Base-by-base conservation (phyloP, 495 filamentous ascomycete species). In the Penicillium turbatum region DNA sequence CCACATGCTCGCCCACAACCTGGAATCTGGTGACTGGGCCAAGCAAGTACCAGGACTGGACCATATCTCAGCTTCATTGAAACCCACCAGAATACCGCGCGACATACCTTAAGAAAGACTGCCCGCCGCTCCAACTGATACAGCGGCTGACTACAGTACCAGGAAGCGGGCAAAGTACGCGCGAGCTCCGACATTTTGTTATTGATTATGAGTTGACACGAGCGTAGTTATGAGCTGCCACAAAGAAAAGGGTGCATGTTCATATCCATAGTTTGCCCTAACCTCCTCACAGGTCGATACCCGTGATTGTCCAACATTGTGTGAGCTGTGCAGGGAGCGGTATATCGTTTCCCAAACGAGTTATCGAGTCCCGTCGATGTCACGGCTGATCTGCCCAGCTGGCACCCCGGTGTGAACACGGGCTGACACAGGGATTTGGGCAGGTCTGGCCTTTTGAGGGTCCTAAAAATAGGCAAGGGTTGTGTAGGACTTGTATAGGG, bases 31-130 rank as follows among this genome's bases (percentile, higher is more conserved):
- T 82, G 15, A 83, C 69, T 0, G 81, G 81, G n/a, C 81, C 81
- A n/a, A 84, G 72, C 29, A 83, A 68, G 64, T 84, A 82, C 81
- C 81, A 84, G 27, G 81, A 75, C 79, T 83, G 49, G 37, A 43
- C 6, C 17, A 30, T 35, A 10, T 48, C 12, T 66, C 56, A 67
- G 45, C 24, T 12, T 50, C 8, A n/a, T 36, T 13, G 8, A 4
- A 32, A 24, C 21, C 40, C 13, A 15, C 17, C n/a, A 46, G 3
- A 35, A 27, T 11, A 36, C 4, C 26, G 6, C 11, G 9, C 0
- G 12, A 24, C 54, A 48, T 59, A 70, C 77, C 59, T 80, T 82
- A 16, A 77, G 34, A 61, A 84, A 83, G 11, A 84, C 76, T 10
- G 79, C 79, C 35, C 75, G 63, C 21, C 77, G 70, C 64, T 83